Evolutionary conservation across 352 stramenopile species (phyloP).

Genomic region (Pythium phragmiticola): DNA sequence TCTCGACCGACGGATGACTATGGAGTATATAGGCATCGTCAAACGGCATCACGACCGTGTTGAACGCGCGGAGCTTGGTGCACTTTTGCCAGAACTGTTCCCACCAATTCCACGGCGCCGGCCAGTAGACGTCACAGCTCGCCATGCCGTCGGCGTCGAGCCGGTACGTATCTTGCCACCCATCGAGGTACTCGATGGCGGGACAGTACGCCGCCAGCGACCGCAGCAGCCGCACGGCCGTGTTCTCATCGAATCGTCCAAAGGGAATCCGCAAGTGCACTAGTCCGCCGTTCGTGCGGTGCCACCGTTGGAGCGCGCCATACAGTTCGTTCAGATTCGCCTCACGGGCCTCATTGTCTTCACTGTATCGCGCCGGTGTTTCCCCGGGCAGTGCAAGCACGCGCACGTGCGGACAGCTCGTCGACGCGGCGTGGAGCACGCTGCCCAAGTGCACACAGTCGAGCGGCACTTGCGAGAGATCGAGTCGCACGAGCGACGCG

Average conservation of each 20-base stretch:
- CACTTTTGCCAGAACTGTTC: conserved; percentile 6
- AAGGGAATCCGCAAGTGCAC: conserved; percentile 19
- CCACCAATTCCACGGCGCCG: conserved; percentile 3
- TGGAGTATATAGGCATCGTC: conserved; percentile 2
- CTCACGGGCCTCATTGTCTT: conserved; percentile 12
- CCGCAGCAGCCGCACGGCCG: conserved; percentile 11
- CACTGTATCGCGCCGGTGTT: conserved; percentile 6
- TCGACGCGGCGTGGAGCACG: conserved; percentile 3
- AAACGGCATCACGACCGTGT: conserved; percentile 18
- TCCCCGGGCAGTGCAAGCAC: conserved; percentile 7
- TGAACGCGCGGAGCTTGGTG: conserved; percentile 10
- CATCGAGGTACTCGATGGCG: conserved; percentile 17
- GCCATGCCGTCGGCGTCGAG: conserved; percentile 3
- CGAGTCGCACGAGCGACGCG: conserved; percentile 11
- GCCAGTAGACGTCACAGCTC: conserved; percentile 18
- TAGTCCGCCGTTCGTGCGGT: conserved; percentile 10
- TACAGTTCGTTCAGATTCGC: conserved; percentile 20
- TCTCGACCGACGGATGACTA: neutral
- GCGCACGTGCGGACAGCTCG: conserved; percentile 3
- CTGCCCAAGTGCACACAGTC: conserved; percentile 13
- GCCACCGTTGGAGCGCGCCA: conserved; percentile 15
- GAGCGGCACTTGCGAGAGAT: conserved; percentile 11
- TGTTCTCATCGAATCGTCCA: conserved; percentile 21
- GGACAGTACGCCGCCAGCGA: conserved; percentile 15
- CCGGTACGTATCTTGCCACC: conserved; percentile 18